phyloP scores from a whole-genome alignment of 176 grass and related monocot genomes.

The Cenchrus fungigraminus region DNA sequence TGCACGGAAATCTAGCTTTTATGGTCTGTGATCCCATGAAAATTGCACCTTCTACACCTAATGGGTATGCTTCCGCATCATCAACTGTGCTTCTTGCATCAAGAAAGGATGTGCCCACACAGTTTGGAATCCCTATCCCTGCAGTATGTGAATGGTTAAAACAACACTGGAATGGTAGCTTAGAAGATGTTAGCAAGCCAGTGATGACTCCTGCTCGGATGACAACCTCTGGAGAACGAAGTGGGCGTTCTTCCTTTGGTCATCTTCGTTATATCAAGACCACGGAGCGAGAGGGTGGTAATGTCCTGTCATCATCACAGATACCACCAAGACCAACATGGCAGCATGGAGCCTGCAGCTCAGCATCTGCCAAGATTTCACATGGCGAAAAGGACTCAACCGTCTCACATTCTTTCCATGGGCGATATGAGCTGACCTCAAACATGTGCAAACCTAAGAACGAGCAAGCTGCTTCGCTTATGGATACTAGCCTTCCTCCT shows the following conservation, averaged over 20 bases:
- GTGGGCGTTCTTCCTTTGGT: conserved; percentile 50
- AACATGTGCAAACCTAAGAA: conserved; percentile 54
- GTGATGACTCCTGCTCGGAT: conserved; percentile 65
- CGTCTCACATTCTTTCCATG: conserved; percentile 45
- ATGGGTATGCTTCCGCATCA: conserved; percentile 68
- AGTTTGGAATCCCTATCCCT: conserved; percentile 87
- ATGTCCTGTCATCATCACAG: conserved; percentile 41
- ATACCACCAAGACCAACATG: conserved; percentile 42
- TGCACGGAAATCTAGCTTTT: conserved; percentile 88
- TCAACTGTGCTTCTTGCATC: conserved; percentile 54
- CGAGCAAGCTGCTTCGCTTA: conserved; percentile 52
- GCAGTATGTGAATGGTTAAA: conserved; percentile 86
- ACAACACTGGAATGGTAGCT: conserved; percentile 85
- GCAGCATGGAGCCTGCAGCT: conserved; percentile 68
- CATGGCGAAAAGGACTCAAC: conserved; percentile 49
- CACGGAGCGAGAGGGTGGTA: conserved; percentile 43
- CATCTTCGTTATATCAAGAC: conserved; percentile 46
- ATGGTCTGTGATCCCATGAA: conserved; percentile 97
- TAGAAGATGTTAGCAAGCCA: conserved; percentile 89
- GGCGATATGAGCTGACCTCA: conserved; percentile 46
- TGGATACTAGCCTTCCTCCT: conserved; percentile 72
- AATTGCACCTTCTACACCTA: conserved; percentile 78
- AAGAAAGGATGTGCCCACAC: conserved; percentile 69
- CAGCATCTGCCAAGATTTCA: conserved; percentile 64
- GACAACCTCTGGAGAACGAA: conserved; percentile 56